Evolutionary conservation across 1,139 yeast genomes (phyloP), one percentile per base, ranked within the genome.

Genomic region (Pichia sp.): DNA sequence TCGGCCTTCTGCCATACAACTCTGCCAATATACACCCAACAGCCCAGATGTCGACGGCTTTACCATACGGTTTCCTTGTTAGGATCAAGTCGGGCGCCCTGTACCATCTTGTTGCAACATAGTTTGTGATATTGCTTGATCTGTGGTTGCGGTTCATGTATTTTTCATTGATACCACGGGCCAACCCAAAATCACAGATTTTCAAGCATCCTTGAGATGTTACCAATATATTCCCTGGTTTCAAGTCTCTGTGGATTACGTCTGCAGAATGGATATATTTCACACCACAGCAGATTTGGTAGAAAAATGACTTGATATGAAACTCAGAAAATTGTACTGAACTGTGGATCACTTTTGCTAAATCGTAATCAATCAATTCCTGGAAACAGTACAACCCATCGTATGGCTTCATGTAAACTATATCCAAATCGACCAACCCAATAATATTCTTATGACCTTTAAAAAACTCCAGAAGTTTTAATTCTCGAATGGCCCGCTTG

Each of bases 81-180:
- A 93, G 76, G 93, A 93, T 93, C 67, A 93, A 86, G 66, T 93
- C 99, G 0, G 99, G 99, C 0, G 97, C 97, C 50, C 97, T 72
- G 65, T 91, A 91, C 96, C 96, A 91, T 55, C 98, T 72, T 0
- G 98, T 91, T 3, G 97, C 97, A 18, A 91, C 97, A 62, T 90
- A 90, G 60, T 83, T 83, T 3, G 97, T 90, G 47, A 87, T 87
- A 19, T 71, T 76, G 46, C 59, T 58, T 10, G 65, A 56, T 47
- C 59, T 60, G 30, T 58, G 63, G 50, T 58, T 69, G 52, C 64
- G 68, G 56, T 68, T 71, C 67, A 72, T 67, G 61, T 61, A 78
- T 55, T 70, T 71, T 30, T 74, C 74, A 50, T 78, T 72, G 13
- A 85, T 74, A 1, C 95, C 91, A 62, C 97, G 73, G 0, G 97